Evolutionary conservation across 2,329 filamentous ascomycete genomes (phyloP).

Genomic region (Colletotrichum horii): DNA sequence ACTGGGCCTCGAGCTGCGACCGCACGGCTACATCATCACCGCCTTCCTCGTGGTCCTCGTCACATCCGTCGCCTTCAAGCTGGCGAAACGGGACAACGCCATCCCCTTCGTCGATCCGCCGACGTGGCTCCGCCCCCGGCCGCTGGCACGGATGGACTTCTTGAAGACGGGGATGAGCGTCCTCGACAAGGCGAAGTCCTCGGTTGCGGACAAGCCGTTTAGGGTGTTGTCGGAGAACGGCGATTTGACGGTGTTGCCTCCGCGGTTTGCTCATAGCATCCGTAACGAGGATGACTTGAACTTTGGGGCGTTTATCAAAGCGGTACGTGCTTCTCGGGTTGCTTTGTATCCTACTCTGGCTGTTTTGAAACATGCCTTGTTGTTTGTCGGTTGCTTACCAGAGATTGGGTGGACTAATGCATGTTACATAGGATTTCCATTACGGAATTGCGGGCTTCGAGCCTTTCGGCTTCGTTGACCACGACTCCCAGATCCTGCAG

Average conservation of each 20-base stretch:
- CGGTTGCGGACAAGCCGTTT: not conserved
- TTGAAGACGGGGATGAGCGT: not conserved
- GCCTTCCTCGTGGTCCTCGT: not conserved
- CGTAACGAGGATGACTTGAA: not conserved
- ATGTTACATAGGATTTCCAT: not conserved
- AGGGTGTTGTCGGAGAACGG: not conserved
- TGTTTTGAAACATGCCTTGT: not conserved
- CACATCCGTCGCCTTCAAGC: not conserved
- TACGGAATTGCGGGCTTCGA: not conserved
- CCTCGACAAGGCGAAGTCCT: not conserved
- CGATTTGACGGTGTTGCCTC: not conserved
- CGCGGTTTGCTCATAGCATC: not conserved
- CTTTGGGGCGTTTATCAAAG: not conserved
- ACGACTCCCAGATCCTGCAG: not conserved
- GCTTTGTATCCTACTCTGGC: not conserved
- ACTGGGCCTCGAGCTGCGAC: not conserved
- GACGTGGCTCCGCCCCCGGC: not conserved
- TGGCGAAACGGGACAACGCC: not conserved
- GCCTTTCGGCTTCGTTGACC: not conserved
- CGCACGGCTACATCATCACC: not conserved
- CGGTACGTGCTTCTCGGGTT: not conserved
- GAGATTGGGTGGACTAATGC: accelerated
- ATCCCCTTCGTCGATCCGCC: not conserved
- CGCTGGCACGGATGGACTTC: not conserved
- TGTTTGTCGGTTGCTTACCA: not conserved